Evolutionary conservation across 257 asterid genomes (phyloP).

Genomic region (Cruciata laevipes): DNA sequence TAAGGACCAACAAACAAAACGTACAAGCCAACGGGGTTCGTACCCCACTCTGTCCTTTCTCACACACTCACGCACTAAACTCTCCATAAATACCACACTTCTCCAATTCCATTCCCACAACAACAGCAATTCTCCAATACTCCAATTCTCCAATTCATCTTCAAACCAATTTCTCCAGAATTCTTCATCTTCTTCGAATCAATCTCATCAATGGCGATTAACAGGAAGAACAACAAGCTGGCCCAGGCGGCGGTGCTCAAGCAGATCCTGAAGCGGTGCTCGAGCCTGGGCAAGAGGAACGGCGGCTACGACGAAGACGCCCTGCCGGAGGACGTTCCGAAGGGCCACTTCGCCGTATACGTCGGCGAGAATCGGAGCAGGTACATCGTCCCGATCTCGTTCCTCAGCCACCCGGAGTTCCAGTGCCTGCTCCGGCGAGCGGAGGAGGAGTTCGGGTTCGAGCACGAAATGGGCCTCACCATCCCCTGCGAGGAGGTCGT

Average conservation of each 20-base stretch:
- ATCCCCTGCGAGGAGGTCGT: slow-evolving; percentile 44
- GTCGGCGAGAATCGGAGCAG: slow-evolving; percentile 39
- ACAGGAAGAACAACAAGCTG: slow-evolving; percentile 29
- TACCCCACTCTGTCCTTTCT: slow-evolving; percentile 49
- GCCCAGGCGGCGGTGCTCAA: slow-evolving; percentile 33
- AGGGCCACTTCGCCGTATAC: slow-evolving; percentile 47
- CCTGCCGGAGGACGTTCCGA: slow-evolving; percentile 39
- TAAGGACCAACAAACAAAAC: slow-evolving; percentile 28
- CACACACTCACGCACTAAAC: neutral
- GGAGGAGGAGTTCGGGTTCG: slow-evolving; percentile 47
- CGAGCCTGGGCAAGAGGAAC: slow-evolving; percentile 41
- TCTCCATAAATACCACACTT: neutral
- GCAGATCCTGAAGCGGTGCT: slow-evolving; percentile 39
- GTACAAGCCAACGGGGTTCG: slow-evolving; percentile 23
- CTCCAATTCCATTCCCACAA: neutral
- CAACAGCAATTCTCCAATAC: neutral
- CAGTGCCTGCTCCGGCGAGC: slow-evolving; percentile 37
- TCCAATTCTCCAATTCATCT: neutral
- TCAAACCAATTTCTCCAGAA: neutral
- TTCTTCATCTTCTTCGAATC: neutral
- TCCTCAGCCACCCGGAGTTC: slow-evolving; percentile 36
- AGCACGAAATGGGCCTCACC: slow-evolving; percentile 44
- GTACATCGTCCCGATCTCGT: slow-evolving; percentile 43
- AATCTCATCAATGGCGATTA: slow-evolving; percentile 26
- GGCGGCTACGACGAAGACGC: slow-evolving; percentile 25